Evolutionary conservation across 2,329 filamentous ascomycete genomes (phyloP), one percentile per base, ranked within the genome.

Genomic region (Talaromyces sp.): DNA sequence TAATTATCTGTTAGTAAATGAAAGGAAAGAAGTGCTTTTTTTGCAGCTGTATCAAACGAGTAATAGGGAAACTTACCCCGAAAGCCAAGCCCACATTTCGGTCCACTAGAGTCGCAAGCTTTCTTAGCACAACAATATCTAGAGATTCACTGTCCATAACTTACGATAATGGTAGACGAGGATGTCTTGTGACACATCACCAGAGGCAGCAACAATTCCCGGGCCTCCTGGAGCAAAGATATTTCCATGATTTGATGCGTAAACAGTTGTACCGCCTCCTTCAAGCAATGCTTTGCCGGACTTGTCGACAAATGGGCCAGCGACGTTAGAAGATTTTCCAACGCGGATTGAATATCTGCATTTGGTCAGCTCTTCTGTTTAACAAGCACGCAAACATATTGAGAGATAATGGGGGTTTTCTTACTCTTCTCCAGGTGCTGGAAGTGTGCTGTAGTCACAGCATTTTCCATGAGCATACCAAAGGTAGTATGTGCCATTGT

Each of bases 401-500:
- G 28, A 30, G 28, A 8, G 8, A 9, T 7, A 8, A 30, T 30
- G 28, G 6, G 8, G 7, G 1, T 22, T 47, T 25, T n/a, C 22
- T 19, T 22, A 51, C 33, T 57, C 59, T 22, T 44, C 53, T 19
- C 33, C 72, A n/a, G 60, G 62, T 17, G 25, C 27, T 0, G 73
- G 73, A 25, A 75, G 71, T 0, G 62, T 61, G 6, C 62, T 22
- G 1, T 36, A 22, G 7, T 65, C 15, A 58, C 75, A 77, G 58
- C 75, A 77, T n/a, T 71, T 67, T 13, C 75, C 75, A 61, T 71
- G 69, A 56, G 74, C 76, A 55, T 74, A 75, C 73, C 74, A 77
- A n/a, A 69, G 42, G 61, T 77, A 77, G 63, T 77, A 77, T 51
- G 70, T 77, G 1, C 70, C 71, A 5, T 67, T 66, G 3, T 63